phyloP scores from a whole-genome alignment of 345 rosid genomes.

The Citrus inodora region DNA sequence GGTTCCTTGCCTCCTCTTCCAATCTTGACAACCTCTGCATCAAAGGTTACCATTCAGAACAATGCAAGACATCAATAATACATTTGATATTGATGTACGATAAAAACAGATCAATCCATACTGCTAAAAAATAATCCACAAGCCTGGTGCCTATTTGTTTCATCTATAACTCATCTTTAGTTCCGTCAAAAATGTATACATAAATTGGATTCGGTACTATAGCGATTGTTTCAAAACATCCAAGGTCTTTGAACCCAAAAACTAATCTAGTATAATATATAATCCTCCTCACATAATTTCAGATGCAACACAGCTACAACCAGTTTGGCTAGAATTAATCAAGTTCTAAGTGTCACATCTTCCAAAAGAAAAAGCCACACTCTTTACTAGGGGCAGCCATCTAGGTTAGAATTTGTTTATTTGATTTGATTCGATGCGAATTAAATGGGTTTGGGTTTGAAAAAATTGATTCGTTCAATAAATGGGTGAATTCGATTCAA shows the following conservation, averaged over 20 bases:
- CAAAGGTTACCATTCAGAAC: slow-evolving; percentile 23
- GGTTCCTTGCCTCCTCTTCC: slow-evolving; percentile 84
- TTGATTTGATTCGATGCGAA: too few species aligned
- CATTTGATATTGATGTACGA: not conserved
- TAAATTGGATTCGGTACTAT: not conserved
- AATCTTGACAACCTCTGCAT: slow-evolving; percentile 81
- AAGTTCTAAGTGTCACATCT: slow-evolving; percentile 1
- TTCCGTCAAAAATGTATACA: not conserved
- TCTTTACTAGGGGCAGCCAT: not conserved
- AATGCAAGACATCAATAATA: slow-evolving; percentile 7
- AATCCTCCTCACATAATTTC: not conserved
- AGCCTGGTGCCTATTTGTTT: not conserved
- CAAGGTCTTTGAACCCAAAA: not conserved
- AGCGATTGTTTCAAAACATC: not conserved
- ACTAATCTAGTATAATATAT: not conserved
- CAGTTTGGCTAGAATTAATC: not conserved
- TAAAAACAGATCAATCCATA: not conserved
- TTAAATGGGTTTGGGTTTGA: too few species aligned
- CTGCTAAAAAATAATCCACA: not conserved
- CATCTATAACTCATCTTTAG: not conserved
- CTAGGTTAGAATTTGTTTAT: too few species aligned
- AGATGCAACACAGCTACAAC: not conserved
- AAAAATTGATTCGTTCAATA: too few species aligned
- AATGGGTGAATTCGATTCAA: too few species aligned
- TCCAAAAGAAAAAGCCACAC: slow-evolving; percentile 3